A percentile compares a stretch with the other conserved stretches of the same genome.
phyloP scores from a whole-genome alignment of 306 rosid genomes.

The Malus fusca region DNA sequence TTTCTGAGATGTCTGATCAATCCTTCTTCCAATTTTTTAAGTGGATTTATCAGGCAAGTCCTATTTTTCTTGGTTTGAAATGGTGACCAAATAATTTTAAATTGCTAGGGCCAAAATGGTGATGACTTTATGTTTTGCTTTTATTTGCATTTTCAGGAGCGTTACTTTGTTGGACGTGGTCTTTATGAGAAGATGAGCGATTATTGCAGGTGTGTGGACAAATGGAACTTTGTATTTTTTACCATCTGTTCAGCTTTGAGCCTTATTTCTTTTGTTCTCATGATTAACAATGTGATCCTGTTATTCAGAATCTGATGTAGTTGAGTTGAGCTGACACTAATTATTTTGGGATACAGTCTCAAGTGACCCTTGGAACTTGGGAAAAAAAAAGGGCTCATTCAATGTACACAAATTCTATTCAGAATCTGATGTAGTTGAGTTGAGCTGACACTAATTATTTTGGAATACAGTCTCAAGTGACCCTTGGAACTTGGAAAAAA shows the following conservation, averaged over 20 bases:
- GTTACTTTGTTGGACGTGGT: conserved; percentile 94
- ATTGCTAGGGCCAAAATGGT: conserved; percentile 12
- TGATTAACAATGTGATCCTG: neutral
- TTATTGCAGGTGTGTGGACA: conserved; percentile 65
- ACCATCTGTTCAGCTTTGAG: neutral
- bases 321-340: neutral
- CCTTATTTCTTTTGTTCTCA: neutral
- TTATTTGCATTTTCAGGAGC: conserved; percentile 58
- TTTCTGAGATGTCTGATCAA: conserved; percentile 87
- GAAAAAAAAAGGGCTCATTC: neutral
- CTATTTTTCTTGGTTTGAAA: neutral
- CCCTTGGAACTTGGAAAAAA: too few species aligned
- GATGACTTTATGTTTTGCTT: conserved; percentile 3
- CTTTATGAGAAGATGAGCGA: conserved; percentile 79
- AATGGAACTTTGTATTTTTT: neutral
- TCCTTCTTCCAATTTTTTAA: conserved; percentile 91
- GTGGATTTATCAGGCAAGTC: conserved; percentile 86
- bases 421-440: neutral
- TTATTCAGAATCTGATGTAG: neutral
- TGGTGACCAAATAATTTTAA: conserved; percentile 4
- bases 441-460: neutral
- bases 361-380: neutral
- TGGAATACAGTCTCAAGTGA: neutral
- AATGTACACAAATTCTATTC: neutral
- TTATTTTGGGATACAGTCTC: neutral